These are phyloP conservation scores for Podochytrium sp. DNA, from an alignment of 192 early-diverging fungal species.

Conservation along the genomic window DNA sequence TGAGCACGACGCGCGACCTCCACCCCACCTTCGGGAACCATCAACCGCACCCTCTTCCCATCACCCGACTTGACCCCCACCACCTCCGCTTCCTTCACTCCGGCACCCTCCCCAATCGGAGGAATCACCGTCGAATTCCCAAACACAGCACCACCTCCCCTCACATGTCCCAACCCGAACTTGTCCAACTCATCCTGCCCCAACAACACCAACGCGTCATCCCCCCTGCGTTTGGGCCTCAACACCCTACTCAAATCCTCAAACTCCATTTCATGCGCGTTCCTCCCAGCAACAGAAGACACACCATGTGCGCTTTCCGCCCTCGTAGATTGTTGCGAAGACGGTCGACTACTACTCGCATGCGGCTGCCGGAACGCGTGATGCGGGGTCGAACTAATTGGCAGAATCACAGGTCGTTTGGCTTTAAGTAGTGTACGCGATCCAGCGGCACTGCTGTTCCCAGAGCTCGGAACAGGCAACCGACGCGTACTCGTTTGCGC, in stretches of 20 bases:
- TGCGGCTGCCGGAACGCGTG: constrained; percentile 2
- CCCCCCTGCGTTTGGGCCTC: not conserved
- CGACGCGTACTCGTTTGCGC: too few relatives aligned
- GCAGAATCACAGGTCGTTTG: constrained; percentile 41
- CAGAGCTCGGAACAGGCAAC: not conserved
- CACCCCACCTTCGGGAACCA: not conserved
- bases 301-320: not conserved
- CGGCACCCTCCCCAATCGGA: not conserved
- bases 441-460: not conserved
- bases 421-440: constrained; percentile 31
- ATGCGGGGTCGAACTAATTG: constrained; percentile 39
- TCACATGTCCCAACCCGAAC: constrained; percentile 12
- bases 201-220: not conserved
- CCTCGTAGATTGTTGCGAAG: constrained; percentile 11
- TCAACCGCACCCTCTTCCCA: not conserved
- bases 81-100: not conserved
- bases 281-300: not conserved
- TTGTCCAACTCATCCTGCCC: constrained; percentile 2
- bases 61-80: not conserved
- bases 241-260: not conserved
- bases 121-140: not conserved
- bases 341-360: not conserved
- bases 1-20: not conserved
- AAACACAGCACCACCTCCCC: not conserved
- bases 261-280: not conserved